Evolutionary conservation across 202 grass and related monocot genomes (phyloP), one percentile per base, ranked within the genome.

Genomic region (Elaeis oleifera): DNA sequence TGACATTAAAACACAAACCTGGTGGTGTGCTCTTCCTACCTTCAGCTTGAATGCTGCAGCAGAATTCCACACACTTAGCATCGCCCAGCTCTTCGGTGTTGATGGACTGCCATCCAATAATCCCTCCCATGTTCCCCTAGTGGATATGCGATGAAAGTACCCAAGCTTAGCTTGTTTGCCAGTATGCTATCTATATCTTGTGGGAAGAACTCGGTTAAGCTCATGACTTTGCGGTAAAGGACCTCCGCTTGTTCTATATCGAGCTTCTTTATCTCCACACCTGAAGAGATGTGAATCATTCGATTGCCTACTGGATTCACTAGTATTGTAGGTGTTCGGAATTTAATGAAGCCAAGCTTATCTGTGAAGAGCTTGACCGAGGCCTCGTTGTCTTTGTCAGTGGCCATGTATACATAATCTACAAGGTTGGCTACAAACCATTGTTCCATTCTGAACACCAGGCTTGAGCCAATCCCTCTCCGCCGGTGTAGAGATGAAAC

Each of bases 61-160:
- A 18, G 63, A 76, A 67, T 68, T 76, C 73, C 73, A 76, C 31
- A 76, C 64, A 25, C 73, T 76, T 14, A 76, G 64, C 53, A 76
- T 60, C 4, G 73, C 73, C 73, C 73, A 76, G 67, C 44, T 76
- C 3, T 49, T 51, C 24, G 64, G 36, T 13, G 36, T 13, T 13
- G 36, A 14, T 44, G 36, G 8, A 3, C 6, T 9, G 11, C 36
- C 36, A 44, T 44, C 9, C 36, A 44, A 44, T 44, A 44, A 26
- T 2, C 59, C 23, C 5, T 22, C 22, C 36, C 48, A 60, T 8
- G 54, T 53, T 69, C 55, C 3, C 61, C 73, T 18, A 8, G 54
- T 32, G 52, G 62, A 18, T 50, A 69, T 61, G 64, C 73, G 4
- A 76, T 8, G 39, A 62, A 76, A 17, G 73, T 76, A 22, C 73